Conservation (phyloP, 371 early-diverging fungal genomes). For the Homolaphlyctis polyrhiza region DNA sequence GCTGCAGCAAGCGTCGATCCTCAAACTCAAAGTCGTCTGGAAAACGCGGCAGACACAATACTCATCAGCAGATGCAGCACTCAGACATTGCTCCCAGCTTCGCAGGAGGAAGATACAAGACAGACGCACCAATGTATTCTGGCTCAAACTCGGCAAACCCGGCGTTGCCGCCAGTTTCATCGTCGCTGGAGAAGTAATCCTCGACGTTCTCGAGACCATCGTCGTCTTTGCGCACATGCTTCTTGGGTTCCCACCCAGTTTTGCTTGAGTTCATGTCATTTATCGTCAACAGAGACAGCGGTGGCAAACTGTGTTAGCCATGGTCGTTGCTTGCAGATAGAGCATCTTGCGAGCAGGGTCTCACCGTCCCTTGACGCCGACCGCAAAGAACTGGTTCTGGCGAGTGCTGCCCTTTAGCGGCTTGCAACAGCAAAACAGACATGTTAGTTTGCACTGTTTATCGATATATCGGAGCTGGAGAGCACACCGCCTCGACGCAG, state of each 20-base stretch:
- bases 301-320: too few species aligned
- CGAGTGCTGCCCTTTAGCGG: neutral
- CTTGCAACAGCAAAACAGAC: neutral
- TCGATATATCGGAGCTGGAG: too few species aligned
- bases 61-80: too few species aligned
- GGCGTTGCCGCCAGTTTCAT: too few species aligned
- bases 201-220: conserved; percentile 2
- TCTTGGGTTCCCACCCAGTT: neutral
- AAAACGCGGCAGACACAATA: too few species aligned
- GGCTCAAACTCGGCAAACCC: too few species aligned
- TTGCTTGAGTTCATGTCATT: neutral
- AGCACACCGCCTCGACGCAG: too few species aligned
- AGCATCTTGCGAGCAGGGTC: neutral
- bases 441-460: neutral
- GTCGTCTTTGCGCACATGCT: conserved; percentile 2
- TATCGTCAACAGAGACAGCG: neutral
- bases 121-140: too few species aligned
- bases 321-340: neutral
- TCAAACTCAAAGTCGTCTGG: too few species aligned
- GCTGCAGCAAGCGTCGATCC: too few species aligned
- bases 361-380: neutral
- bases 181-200: conserved; percentile 1
- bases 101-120: too few species aligned
- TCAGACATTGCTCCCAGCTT: too few species aligned
- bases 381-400: neutral